phyloP scores from a whole-genome alignment of 768 basidiomycete genomes.

The Lentinula sp. region DNA sequence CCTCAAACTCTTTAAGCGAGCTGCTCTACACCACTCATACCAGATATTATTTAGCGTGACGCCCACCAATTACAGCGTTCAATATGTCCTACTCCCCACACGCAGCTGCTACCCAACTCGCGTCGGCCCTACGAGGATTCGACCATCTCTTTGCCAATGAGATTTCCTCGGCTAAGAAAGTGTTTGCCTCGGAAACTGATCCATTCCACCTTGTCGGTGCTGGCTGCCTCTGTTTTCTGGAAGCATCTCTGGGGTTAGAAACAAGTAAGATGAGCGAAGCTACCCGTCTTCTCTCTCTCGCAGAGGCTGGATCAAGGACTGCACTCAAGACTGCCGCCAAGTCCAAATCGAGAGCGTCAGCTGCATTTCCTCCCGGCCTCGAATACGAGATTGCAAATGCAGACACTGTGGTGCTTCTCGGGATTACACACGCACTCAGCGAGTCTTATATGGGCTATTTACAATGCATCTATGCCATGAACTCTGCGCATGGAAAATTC shows the following conservation, averaged over 20 bases:
- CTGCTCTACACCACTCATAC: too few relatives aligned
- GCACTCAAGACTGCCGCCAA: conserved; percentile 23
- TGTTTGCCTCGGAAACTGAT: conserved; percentile 37
- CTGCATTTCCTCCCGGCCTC: conserved; percentile 30
- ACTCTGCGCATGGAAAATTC: conserved; percentile 69
- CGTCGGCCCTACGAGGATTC: conserved; percentile 48
- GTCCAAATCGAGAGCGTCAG: conserved; percentile 25
- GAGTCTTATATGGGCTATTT: conserved; percentile 77
- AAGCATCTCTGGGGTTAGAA: conserved; percentile 82
- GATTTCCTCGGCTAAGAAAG: conserved; percentile 43
- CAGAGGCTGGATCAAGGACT: conserved; percentile 58
- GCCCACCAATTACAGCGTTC: not conserved
- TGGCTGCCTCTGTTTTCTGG: conserved; percentile 68
- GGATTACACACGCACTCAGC: conserved; percentile 66
- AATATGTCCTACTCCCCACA: conserved; percentile 1
- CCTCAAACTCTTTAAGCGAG: too few relatives aligned
- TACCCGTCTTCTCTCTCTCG: conserved; percentile 41
- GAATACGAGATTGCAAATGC: conserved; percentile 78
- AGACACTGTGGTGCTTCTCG: conserved; percentile 65
- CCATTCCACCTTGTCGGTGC: conserved; percentile 71
- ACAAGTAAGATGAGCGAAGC: conserved; percentile 65
- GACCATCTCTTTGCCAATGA: conserved; percentile 67
- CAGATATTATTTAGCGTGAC: too few relatives aligned
- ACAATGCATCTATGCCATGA: conserved; percentile 49
- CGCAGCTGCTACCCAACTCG: conserved; percentile 15